Evolutionary conservation across 2,329 filamentous ascomycete species (phyloP).

Genomic region (Tolypocladium pustulatum): DNA sequence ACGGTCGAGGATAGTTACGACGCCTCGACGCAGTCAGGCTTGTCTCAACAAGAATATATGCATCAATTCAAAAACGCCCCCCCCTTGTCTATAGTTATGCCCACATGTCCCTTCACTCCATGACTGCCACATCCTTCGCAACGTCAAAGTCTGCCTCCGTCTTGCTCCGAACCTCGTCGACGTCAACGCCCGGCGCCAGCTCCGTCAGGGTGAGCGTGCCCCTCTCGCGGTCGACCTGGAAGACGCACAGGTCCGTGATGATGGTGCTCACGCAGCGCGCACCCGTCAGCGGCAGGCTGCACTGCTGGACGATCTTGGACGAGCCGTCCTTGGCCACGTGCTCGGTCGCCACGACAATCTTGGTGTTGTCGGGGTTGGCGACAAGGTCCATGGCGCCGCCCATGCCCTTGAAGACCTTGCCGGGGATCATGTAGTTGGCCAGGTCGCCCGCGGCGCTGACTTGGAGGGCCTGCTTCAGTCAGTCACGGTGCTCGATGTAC

Average conservation of each 20-base stretch:
- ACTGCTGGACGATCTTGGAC: constrained; percentile 55
- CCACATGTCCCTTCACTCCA: constrained; percentile 19
- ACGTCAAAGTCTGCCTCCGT: constrained; percentile 60
- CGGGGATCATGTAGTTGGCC: constrained; percentile 85
- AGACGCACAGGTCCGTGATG: constrained; percentile 65
- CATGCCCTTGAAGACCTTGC: constrained; percentile 83
- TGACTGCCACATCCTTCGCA: constrained; percentile 42
- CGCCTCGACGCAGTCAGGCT: background rate
- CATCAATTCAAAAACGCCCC: background rate
- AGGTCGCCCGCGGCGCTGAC: constrained; percentile 70
- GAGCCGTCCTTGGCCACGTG: constrained; percentile 60
- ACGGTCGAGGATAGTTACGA: too few relatives aligned
- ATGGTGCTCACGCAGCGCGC: constrained; percentile 59
- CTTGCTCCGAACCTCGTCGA: constrained; percentile 60
- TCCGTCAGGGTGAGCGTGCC: constrained; percentile 59
- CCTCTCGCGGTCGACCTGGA: constrained; percentile 53
- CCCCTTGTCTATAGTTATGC: background rate
- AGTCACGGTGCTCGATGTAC: background rate
- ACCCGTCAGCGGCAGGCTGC: constrained; percentile 55
- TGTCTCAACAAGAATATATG: background rate
- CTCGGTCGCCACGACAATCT: constrained; percentile 62
- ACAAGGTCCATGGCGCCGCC: constrained; percentile 69
- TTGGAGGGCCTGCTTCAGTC: constrained; percentile 48
- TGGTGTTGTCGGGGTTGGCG: constrained; percentile 59
- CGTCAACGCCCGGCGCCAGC: constrained; percentile 54